Evolutionary conservation across 1,139 yeast species (phyloP).

Genomic region (Neolecta irregularis): DNA sequence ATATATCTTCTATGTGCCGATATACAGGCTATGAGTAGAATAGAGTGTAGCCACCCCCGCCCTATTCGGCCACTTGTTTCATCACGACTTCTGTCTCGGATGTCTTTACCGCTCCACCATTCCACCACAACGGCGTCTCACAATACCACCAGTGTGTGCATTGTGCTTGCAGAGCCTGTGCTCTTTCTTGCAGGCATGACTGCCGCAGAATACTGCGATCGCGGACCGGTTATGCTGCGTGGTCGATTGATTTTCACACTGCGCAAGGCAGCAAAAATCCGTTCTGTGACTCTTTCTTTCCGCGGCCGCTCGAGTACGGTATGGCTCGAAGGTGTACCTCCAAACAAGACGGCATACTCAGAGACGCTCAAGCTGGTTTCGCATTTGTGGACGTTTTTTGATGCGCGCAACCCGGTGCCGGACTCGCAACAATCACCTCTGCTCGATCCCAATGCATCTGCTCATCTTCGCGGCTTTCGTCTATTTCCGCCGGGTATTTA

Average conservation of each 20-base stretch:
- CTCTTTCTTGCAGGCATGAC: constrained; percentile 73
- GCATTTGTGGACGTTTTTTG: constrained; percentile 89
- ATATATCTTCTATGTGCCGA: too few species aligned
- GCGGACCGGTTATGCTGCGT: constrained; percentile 70
- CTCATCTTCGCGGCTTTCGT: constrained; percentile 26
- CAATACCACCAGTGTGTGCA: constrained; percentile 29
- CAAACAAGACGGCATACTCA: constrained; percentile 48
- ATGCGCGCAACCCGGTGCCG: constrained; percentile 27
- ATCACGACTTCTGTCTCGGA: too few species aligned
- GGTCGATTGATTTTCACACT: constrained; percentile 66
- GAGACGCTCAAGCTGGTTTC: constrained; percentile 54
- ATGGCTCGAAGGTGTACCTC: constrained; percentile 97
- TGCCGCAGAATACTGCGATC: constrained; percentile 42
- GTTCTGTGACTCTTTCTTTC: constrained; percentile 48
- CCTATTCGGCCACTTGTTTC: too few species aligned
- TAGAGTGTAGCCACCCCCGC: too few species aligned
- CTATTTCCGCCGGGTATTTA: constrained; percentile 69
- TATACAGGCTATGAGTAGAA: too few species aligned
- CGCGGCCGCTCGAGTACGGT: constrained; percentile 70
- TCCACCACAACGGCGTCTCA: too few species aligned
- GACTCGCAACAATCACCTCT: constrained; percentile 18
- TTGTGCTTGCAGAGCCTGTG: constrained; percentile 62
- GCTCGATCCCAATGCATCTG: constrained; percentile 11
- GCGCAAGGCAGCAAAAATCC: constrained; percentile 60
- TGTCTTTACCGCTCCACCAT: too few species aligned